phyloP scores from a whole-genome alignment of 1,284 basidiomycete genomes.

The Trichosporon asahii region DNA sequence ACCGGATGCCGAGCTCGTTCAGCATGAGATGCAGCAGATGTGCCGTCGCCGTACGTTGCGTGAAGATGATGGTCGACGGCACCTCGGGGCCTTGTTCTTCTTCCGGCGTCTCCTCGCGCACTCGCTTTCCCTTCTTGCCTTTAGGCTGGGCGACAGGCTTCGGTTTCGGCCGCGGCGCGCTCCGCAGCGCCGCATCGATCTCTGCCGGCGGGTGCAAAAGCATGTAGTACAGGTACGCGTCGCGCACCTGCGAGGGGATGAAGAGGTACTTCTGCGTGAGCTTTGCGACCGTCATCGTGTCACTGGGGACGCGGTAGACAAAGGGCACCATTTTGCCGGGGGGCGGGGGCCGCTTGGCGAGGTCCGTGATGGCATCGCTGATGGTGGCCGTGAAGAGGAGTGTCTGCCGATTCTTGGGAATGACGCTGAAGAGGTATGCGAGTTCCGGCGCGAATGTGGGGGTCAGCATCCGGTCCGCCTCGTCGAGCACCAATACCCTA shows the following conservation, averaged over 20 bases:
- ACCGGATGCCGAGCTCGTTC: conserved; percentile 73
- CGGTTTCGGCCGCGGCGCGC: conserved; percentile 45
- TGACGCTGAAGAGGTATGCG: conserved; percentile 68
- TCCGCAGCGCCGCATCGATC: conserved; percentile 53
- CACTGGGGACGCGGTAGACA: conserved; percentile 74
- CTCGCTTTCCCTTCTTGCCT: conserved; percentile 27
- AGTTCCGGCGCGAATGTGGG: conserved; percentile 86
- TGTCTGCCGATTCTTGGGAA: conserved; percentile 86
- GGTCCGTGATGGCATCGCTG: conserved; percentile 76
- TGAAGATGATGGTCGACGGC: conserved; percentile 93
- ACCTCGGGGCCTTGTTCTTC: conserved; percentile 56
- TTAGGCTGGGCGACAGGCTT: background rate
- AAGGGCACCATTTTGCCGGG: conserved; percentile 83
- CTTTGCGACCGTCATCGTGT: conserved; percentile 75
- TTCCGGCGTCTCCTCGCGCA: conserved; percentile 39
- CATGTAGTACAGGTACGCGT: conserved; percentile 86
- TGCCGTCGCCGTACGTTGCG: conserved; percentile 77
- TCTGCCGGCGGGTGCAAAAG: conserved; percentile 82
- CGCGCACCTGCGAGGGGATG: conserved; percentile 90
- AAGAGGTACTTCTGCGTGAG: conserved; percentile 88
- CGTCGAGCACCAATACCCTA: conserved; percentile 88
- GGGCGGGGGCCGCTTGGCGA: conserved; percentile 70
- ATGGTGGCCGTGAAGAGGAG: conserved; percentile 95
- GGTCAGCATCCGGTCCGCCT: conserved; percentile 90
- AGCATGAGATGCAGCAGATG: conserved; percentile 82